Base-by-base conservation (phyloP, 352 stramenopile species). In the Phytophthora sp. region DNA sequence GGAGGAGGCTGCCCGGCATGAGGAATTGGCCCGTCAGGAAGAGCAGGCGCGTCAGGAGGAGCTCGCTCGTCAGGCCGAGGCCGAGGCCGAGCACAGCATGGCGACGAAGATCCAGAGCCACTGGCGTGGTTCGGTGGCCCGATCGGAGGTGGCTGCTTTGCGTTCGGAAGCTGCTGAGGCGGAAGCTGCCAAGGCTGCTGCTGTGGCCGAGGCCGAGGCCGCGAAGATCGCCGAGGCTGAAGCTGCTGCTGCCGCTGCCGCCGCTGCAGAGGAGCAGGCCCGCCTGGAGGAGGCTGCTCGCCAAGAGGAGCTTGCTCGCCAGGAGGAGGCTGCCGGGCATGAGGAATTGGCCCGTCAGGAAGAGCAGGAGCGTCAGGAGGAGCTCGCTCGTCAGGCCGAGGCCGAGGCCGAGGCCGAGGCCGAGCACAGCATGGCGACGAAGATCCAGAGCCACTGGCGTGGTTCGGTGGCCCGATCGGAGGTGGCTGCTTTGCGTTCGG, bases 381-480 rank as follows among this genome's bases (percentile, higher is more conserved):
- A 52, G 28, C 8, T 28, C 9, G 44, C 27, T 8, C 44, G 44
- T 24, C n/a, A 39, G 4, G 44, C 27, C 13, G n/a, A 53, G 27
- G 27, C 28, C 28, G 44, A 37, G 35, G n/a, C 42, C 0, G 26
- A 54, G 1, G 38, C 45, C 13, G 45, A 39, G 17, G 45, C 39
- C 18, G 39, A 46, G 43, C 18, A 63, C 15, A 35, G 52, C 2
- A 78, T 75, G 65, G 60, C 63, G 1, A 23, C 61, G 3, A 70
- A 66, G 46, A 73, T 77, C 42, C 68, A 77, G 49, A 71, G 31
- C 9, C 68, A 69, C 23, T 77, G 68, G 68, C 68, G 68, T 13
- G 53, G 58, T 28, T 42, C 41, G 18, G 39, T 21, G n/a, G 66
- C 66, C 38, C 52, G 62, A 4, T 20, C 50, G 1, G 21, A 62